Base-by-base conservation (phyloP, 2,329 filamentous ascomycete genomes). In the Claviceps paspali region DNA sequence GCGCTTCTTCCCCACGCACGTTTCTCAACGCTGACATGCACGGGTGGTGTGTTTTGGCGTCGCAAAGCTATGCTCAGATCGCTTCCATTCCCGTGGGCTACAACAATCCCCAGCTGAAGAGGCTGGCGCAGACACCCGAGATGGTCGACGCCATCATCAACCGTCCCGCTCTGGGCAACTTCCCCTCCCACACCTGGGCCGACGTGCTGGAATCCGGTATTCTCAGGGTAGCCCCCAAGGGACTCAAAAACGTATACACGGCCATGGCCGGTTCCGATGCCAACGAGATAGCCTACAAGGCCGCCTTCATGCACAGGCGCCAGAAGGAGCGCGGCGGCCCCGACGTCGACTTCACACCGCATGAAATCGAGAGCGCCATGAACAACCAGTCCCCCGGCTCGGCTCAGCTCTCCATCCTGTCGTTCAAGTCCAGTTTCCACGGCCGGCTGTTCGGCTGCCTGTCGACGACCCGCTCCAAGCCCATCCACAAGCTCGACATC, bases 251-350 rank as follows among this genome's bases (percentile, higher is more conserved):
- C 60, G 85, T 94, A 49, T 93, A 93, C 64, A 94, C 86, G 14
- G 84, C 80, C 46, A 81, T 85, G 67, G 76, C 85, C 38, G 86
- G 86, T 43, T 92, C 84, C 15, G 86, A 94, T 52, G 86, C 86
- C 60, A 94, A 94, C 63, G 87, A 94, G 65, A 82, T 83, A 24
- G 87, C 87, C 30, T 94, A 85, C 73, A 94, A 94, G 65, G 86
- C 86, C 7, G 86, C 87, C 35, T 94, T 94, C 65, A 94, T 94
- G 79, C 92, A 80, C 71, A 79, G 80, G 53, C 77, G 82, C 34
- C 82, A 85, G 59, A 70, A 76, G 45, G 75, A 91, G 61, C 82
- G 87, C 43, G 85, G 85, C 47, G 84, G 84, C 6, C 65, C 74
- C 32, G 59, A 79, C 27, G 81, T 79, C 38, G 82, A 88, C 40